Conservation (phyloP, 352 stramenopile species). For the Blastocystis sp. region DNA sequence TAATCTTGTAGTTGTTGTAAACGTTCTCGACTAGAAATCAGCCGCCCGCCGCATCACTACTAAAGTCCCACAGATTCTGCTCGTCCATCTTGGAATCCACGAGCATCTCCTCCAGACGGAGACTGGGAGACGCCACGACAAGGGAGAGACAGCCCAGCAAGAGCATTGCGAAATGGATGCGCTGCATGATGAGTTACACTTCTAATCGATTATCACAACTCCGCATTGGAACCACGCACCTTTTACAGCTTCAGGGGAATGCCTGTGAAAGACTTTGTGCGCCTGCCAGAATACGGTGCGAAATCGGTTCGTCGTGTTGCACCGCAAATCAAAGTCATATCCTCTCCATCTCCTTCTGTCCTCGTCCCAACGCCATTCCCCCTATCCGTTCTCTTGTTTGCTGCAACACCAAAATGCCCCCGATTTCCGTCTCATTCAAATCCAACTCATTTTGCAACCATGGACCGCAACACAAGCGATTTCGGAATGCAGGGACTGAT, state of each 20-base stretch:
- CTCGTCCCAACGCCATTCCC: neutral
- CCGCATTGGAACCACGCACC: no score
- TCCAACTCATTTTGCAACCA: constrained; percentile 48
- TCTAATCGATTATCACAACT: constrained; percentile 74
- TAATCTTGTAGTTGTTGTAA: constrained; percentile 56
- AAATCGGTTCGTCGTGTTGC: no score
- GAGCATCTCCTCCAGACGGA: constrained; percentile 90
- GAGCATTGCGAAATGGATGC: constrained; percentile 77
- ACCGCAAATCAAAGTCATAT: no score
- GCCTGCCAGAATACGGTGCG: no score
- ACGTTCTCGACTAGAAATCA: constrained; percentile 51
- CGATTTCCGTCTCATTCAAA: neutral
- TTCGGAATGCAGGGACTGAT: constrained; percentile 93
- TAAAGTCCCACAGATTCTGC: constrained; percentile 63
- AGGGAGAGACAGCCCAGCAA: constrained; percentile 77
- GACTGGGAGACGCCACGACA: constrained; percentile 87
- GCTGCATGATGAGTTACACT: neutral
- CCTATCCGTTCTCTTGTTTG: constrained; percentile 67
- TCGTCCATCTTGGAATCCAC: constrained; percentile 71
- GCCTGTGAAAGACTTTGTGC: no score
- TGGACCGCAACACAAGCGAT: constrained; percentile 69
- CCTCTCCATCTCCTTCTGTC: neutral
- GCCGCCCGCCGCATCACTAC: neutral
- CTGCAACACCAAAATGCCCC: neutral
- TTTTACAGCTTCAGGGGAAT: no score